Evolutionary conservation across 768 basidiomycete species (phyloP), one percentile per base, ranked within the genome.

Genomic region (Auricularia sp.): DNA sequence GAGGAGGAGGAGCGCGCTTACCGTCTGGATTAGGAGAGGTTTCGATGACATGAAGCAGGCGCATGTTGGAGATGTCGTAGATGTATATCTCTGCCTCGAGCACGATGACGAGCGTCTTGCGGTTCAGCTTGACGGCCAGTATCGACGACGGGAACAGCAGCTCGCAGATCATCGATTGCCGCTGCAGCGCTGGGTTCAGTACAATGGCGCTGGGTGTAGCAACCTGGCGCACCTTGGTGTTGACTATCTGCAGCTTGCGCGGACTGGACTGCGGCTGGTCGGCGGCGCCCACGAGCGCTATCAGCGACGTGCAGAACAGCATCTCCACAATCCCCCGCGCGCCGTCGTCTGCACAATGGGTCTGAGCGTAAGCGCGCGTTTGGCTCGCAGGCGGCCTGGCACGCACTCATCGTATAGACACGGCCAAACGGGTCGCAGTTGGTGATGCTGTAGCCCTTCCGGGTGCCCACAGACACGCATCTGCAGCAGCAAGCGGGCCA

Each of bases 11-110:
- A 21, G 34, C 3, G 73, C 75, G 68, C 75, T 65, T 64, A 93
- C 95, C 95, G 72, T 97, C 90, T 2, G 96, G 93, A 73, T 99
- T 99, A 0, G 92, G 85, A 7, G 91, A 88, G 0, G 97, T 98
- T 78, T 99, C 97, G 56, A 98, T 95, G 47, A 98, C 96, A 74
- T 98, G 96, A 44, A 97, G 77, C 34, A 99, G 82, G 64, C 94
- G 88, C 97, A 99, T 98, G 69, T 98, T 99, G 60, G 89, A 91
- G 71, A 98, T 98, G 73, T 99, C 97, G 72, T 98, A 98, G 61
- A 98, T 93, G 78, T 99, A 99, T 58, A 99, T 98, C 75, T 98
- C 95, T n/a, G 84, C 84, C 73, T 98, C 97, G 61, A 99, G 84
- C 5, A 98, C 90, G 70, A 99, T 94, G 36, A 98, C 92, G 58